Conservation (phyloP, 2,329 filamentous ascomycete species). For the Grosmannia huntii region DNA sequence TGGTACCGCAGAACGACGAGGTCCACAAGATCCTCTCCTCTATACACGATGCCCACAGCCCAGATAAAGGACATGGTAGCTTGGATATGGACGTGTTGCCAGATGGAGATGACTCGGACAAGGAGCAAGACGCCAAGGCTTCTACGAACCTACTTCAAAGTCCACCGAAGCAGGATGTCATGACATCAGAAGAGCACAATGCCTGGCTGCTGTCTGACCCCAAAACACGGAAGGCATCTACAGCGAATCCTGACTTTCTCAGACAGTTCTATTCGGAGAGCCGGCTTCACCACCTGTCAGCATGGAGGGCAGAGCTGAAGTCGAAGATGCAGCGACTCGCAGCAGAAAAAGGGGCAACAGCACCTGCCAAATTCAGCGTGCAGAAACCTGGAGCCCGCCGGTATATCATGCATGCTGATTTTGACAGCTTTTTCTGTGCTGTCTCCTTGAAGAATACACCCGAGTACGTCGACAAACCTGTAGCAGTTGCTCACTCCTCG, state of each 20-base stretch:
- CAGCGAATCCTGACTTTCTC: slow-evolving; percentile 84
- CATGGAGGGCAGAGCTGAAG: slow-evolving; percentile 94
- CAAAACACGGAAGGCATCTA: slow-evolving; percentile 74
- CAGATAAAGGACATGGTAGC: neutral
- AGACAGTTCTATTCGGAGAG: slow-evolving; percentile 94
- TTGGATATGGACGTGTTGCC: neutral
- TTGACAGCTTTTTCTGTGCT: slow-evolving; percentile 96
- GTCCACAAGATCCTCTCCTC: neutral
- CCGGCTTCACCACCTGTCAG: slow-evolving; percentile 83
- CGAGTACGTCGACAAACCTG: slow-evolving; percentile 64
- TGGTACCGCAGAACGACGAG: neutral
- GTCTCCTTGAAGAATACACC: slow-evolving; percentile 72
- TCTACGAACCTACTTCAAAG: neutral
- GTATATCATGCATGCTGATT: slow-evolving; percentile 92
- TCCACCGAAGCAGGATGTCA: slow-evolving; percentile 9
- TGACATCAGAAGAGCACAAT: slow-evolving; percentile 92
- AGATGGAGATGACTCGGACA: neutral
- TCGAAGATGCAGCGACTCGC: slow-evolving; percentile 73
- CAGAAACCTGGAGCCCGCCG: slow-evolving; percentile 47
- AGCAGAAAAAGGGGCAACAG: slow-evolving; percentile 46
- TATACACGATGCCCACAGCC: neutral
- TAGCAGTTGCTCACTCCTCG: slow-evolving; percentile 76
- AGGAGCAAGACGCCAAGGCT: neutral
- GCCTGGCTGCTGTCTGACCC: slow-evolving; percentile 73
- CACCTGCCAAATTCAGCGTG: slow-evolving; percentile 15